Evolutionary conservation across 2,329 filamentous ascomycete species (phyloP).

Genomic region (Alternaria atra): DNA sequence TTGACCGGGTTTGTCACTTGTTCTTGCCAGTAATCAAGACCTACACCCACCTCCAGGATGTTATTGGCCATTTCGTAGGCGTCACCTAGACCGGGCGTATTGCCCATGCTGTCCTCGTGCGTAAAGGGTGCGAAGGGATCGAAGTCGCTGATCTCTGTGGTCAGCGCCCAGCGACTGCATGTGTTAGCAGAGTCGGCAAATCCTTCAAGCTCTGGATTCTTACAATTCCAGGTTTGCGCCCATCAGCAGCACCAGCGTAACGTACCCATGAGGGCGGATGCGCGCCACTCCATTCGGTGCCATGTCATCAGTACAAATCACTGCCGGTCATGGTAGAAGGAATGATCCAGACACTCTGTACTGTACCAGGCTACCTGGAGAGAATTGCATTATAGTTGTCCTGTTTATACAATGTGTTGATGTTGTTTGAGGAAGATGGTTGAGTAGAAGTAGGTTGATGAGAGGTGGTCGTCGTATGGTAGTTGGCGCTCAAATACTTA

Average conservation of each 20-base stretch:
- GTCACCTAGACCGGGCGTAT: conserved; percentile 17
- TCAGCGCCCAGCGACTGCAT: conserved; percentile 32
- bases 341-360: conserved; percentile 11
- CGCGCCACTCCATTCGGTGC: conserved; percentile 14
- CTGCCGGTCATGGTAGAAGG: conserved; percentile 25
- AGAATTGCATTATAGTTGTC: background rate
- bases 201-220: background rate
- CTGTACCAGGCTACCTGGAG: conserved; percentile 21
- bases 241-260: conserved; percentile 26
- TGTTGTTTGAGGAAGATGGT: background rate
- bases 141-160: conserved; percentile 23
- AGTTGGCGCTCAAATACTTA: background rate
- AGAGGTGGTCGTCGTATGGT: background rate
- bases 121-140: conserved; percentile 16
- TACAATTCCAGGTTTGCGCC: conserved; percentile 22
- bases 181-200: background rate
- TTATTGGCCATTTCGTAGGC: conserved; percentile 19
- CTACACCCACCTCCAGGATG: conserved; percentile 1
- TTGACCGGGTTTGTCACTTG: background rate
- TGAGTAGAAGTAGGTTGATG: background rate
- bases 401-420: background rate
- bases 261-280: conserved; percentile 20
- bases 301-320: conserved; percentile 33
- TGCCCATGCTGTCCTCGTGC: background rate
- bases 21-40: conserved; percentile 23